These are phyloP conservation scores for Pleoardoris graminearum DNA, from an alignment of 2,329 filamentous ascomycete genomes.

Conservation along the genomic window DNA sequence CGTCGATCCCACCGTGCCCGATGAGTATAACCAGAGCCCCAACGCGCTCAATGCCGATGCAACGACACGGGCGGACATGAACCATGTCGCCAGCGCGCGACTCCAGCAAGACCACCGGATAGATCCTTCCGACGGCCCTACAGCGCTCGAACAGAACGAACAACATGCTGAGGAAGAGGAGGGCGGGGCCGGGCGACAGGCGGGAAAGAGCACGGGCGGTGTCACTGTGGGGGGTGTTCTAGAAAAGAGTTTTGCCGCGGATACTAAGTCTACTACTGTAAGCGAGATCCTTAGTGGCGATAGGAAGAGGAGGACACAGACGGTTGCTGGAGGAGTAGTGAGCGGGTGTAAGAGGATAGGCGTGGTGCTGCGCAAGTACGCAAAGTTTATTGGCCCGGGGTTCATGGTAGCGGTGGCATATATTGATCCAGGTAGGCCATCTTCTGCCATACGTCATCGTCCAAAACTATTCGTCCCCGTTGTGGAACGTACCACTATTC, in stretches of 20 bases:
- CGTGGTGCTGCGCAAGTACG: slow-evolving; percentile 51
- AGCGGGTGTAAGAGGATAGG: slow-evolving; percentile 5
- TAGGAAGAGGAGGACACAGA: background rate
- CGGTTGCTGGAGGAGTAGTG: background rate
- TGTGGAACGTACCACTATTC: background rate
- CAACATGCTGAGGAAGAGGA: slow-evolving; percentile 9
- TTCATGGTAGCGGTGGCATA: slow-evolving; percentile 62
- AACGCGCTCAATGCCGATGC: slow-evolving; percentile 60
- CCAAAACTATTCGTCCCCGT: no score
- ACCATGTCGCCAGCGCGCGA: slow-evolving; percentile 62
- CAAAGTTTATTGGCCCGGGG: slow-evolving; percentile 66
- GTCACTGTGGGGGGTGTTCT: slow-evolving; percentile 7
- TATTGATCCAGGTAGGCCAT: slow-evolving; percentile 50
- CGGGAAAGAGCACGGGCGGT: slow-evolving; percentile 9
- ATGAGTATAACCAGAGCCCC: slow-evolving; percentile 66
- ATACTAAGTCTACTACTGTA: slow-evolving; percentile 5
- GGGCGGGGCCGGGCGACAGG: slow-evolving; percentile 4
- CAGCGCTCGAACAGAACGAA: slow-evolving; percentile 16
- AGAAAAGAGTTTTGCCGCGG: no score
- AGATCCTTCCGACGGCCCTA: slow-evolving; percentile 20
- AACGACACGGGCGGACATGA: slow-evolving; percentile 65
- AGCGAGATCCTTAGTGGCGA: slow-evolving; percentile 3
- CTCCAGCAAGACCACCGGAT: slow-evolving; percentile 50
- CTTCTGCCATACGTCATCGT: slow-evolving; percentile 4
- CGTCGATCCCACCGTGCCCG: slow-evolving; percentile 57